These are phyloP conservation scores for Candida sanyaensis DNA, from an alignment of 1,139 yeast species.

Conservation along the genomic window DNA sequence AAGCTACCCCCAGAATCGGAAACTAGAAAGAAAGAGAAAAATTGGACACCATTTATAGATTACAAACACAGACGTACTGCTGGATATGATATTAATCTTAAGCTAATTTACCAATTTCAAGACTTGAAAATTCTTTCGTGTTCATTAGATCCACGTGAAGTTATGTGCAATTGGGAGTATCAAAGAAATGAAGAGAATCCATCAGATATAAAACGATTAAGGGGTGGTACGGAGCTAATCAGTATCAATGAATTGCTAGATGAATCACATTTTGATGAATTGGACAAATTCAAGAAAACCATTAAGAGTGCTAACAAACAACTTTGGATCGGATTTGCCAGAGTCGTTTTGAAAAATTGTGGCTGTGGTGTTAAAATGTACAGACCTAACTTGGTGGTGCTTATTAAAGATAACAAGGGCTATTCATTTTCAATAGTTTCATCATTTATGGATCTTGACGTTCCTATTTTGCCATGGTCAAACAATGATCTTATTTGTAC, in stretches of 20 bases:
- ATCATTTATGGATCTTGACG: slow-evolving; percentile 34
- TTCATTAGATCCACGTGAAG: slow-evolving; percentile 24
- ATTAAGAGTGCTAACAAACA: slow-evolving; percentile 21
- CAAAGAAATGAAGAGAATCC: slow-evolving; percentile 8
- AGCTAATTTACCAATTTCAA: slow-evolving; percentile 40
- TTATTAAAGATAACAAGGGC: slow-evolving; percentile 21
- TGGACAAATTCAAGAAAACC: slow-evolving; percentile 11
- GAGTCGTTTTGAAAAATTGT: slow-evolving; percentile 35
- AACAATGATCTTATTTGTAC: slow-evolving; percentile 25
- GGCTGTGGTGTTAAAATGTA: slow-evolving; percentile 38
- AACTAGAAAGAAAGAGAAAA: slow-evolving; percentile 27
- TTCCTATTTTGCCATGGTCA: slow-evolving; percentile 33
- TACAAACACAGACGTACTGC: slow-evolving; percentile 18
- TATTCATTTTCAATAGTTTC: slow-evolving; percentile 32
- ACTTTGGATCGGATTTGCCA: slow-evolving; percentile 37
- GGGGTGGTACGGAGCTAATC: slow-evolving; percentile 39
- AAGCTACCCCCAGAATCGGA: slow-evolving; percentile 20
- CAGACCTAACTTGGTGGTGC: slow-evolving; percentile 33
- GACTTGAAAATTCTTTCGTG: slow-evolving; percentile 36
- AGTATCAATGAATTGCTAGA: slow-evolving; percentile 23
- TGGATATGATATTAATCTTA: slow-evolving; percentile 28
- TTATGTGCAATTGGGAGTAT: slow-evolving; percentile 14
- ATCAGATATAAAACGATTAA: slow-evolving; percentile 27
- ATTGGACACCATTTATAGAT: slow-evolving; percentile 44
- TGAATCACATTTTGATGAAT: slow-evolving; percentile 6